Percentiles rank a stretch among this genome's conserved stretches.
Evolutionary conservation across 805 yeast species (phyloP).

Genomic region (Candida ulmi): DNA sequence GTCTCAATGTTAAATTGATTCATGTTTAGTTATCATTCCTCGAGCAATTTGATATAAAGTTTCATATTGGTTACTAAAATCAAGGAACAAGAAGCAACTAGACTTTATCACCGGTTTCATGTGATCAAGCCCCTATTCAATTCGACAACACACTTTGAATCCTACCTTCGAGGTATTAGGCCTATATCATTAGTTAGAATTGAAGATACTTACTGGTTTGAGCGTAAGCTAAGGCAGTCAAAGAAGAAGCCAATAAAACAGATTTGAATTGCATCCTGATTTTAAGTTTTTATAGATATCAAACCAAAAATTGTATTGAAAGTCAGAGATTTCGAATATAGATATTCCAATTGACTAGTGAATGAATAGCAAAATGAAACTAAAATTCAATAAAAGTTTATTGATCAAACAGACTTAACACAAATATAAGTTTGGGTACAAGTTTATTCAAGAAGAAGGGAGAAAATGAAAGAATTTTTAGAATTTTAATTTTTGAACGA

Average conservation of each 20-base stretch:
- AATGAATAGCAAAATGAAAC: not conserved
- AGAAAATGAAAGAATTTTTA: not conserved
- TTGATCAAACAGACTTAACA: no score
- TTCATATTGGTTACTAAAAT: no score
- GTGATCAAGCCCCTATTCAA: no score
- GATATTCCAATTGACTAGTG: not conserved
- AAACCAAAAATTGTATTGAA: not conserved
- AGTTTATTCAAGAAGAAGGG: not conserved
- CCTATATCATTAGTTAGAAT: constrained; percentile 3
- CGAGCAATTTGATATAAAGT: no score
- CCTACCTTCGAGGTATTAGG: no score
- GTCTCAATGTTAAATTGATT: no score
- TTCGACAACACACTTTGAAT: no score
- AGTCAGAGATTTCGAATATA: not conserved
- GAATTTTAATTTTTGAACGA: not conserved
- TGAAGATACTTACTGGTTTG: constrained; percentile 26
- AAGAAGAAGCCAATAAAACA: constrained; percentile 41
- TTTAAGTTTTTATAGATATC: not conserved
- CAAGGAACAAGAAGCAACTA: no score
- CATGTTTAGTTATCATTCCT: no score
- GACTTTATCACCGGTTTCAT: no score
- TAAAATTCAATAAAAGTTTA: not conserved
- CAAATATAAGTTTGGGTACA: not conserved
- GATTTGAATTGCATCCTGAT: constrained; percentile 50
- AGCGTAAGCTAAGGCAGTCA: constrained; percentile 42